Conservation (phyloP, 169 alveolate species). For the Eimeria praecox region DNA sequence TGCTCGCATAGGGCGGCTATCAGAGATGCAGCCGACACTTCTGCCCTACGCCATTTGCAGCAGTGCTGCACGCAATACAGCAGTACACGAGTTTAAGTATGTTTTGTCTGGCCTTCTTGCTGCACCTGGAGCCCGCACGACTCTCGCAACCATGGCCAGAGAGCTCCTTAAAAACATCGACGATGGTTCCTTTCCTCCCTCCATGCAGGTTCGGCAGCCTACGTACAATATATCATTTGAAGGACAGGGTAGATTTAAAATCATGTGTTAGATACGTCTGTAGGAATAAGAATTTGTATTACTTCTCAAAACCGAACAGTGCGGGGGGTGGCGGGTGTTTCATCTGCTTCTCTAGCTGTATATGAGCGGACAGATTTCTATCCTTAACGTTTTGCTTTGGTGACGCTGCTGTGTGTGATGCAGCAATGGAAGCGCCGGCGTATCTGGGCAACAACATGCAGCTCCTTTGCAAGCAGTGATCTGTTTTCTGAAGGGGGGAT, state of each 20-base stretch:
- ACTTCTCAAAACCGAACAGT: background rate
- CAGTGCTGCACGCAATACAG: constrained; percentile 62
- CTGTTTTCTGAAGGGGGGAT: constrained; percentile 9
- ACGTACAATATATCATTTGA: too few species aligned
- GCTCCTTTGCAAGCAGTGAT: constrained; percentile 64
- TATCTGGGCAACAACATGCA: constrained; percentile 80
- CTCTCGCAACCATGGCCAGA: constrained; percentile 22
- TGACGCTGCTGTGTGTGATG: constrained; percentile 29
- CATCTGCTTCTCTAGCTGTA: background rate
- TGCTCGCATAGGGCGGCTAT: constrained; percentile 78
- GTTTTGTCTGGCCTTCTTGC: constrained; percentile 17
- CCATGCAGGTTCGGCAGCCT: constrained; percentile 24
- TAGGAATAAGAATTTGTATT: background rate
- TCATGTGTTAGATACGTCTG: too few species aligned
- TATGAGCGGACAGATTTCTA: background rate
- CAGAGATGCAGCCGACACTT: constrained; percentile 80
- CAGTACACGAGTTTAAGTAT: constrained; percentile 21
- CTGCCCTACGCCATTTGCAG: constrained; percentile 77
- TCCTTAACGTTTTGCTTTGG: background rate
- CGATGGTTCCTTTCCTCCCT: constrained; percentile 71
- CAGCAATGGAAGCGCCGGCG: constrained; percentile 83
- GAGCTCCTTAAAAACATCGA: constrained; percentile 29
- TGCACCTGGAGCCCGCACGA: background rate
- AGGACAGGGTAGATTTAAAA: background rate
- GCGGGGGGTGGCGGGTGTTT: background rate